Base-by-base conservation (phyloP, 2,329 filamentous ascomycete species). In the Talaromyces funiculosus region DNA sequence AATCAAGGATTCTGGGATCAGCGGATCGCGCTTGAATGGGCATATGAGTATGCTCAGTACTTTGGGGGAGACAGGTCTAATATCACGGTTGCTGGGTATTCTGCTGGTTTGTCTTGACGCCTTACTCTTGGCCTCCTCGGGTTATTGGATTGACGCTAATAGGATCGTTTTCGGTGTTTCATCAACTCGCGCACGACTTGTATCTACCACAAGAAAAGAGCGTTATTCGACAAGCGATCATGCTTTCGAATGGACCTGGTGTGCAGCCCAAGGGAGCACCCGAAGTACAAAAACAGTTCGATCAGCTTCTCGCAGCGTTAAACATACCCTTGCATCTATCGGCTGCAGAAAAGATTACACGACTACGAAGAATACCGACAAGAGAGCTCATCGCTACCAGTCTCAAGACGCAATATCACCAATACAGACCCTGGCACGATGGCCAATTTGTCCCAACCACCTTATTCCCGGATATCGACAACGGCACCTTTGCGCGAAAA, bases 1-100 rank as follows among this genome's bases (percentile, higher is more conserved):
- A 85, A 85, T 60, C 72, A 79, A 29, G 82, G 82, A 3, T 83
- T 84, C 69, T 84, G 81, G 81, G 82, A 85, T 61, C 82, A 84
- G 64, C 73, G 82, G 10, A 66, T 79, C 24, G 82, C 82, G 1
- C 70, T 84, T 7, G 81, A 84, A 67, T 85, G 82, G 82, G 82
- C 80, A 5, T 74, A 75, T 62, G 77, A 80, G 57, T 80, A 82
- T 60, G 77, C 82, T 57, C 70, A 66, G 35, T 75, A 78, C n/a
- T 83, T 84, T 61, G 79, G 80, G 0, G 82, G 82, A 3, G 73
- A 84, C 66, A 67, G 74, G 0, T 68, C 69, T 2, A 81, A 82
- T 58, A 81, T 84, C 58, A 84, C 82, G 0, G 72, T 84, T 20
- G 78, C 72, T 1, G 82, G 83, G 2, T 85, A 85, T 64, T 84